Evolutionary conservation across 495 filamentous ascomycete genomes (phyloP), one percentile per base, ranked within the genome.

Genomic region (Pseudevernia furfuracea): DNA sequence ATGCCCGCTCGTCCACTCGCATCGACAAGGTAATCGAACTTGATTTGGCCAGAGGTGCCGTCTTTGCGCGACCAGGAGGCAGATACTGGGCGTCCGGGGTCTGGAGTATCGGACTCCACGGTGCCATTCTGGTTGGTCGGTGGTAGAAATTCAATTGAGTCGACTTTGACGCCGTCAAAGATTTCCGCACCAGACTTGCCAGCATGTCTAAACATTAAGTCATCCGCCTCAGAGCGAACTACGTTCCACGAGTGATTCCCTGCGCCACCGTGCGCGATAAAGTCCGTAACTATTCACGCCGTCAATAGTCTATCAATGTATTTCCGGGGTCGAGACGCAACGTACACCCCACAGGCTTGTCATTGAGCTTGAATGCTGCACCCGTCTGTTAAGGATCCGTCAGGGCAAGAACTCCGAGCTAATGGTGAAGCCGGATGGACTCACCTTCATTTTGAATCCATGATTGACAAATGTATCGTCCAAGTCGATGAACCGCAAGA

Each of bases 181-280:
- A 67, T 70, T 37, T 79, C 70, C 14, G 78, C 82, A 14, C 81
- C 81, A 55, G 72, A 70, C 46, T 75, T 66, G 1, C 58, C 73
- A 9, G 81, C 82, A 65, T 85, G 80, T 25, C 73, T 62, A 66
- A 85, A 82, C 11, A 84, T 73, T 10, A 83, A 32, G 11, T 84
- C 67, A 59, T 85, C 81, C 19, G 76, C 64, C 62, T 84, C 81
- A 44, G 82, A 80, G 4, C 82, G 81, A 39, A 82, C 69, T 0
- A 83, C 77, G 58, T 83, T 85, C 78, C 79, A 85, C 0, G 80
- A 62, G 55, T 80, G 77, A 37, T 68, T 71, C 5, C 74, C 67
- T 34, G 74, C 73, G 8, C 82, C 81, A 25, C 71, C 70, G 12
- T 73, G 70, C 8, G 77, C 78, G 15, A 79, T 4, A 65, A 82